Base-by-base conservation (phyloP, 169 alveolate genomes). In the Plasmodium vinckei region DNA sequence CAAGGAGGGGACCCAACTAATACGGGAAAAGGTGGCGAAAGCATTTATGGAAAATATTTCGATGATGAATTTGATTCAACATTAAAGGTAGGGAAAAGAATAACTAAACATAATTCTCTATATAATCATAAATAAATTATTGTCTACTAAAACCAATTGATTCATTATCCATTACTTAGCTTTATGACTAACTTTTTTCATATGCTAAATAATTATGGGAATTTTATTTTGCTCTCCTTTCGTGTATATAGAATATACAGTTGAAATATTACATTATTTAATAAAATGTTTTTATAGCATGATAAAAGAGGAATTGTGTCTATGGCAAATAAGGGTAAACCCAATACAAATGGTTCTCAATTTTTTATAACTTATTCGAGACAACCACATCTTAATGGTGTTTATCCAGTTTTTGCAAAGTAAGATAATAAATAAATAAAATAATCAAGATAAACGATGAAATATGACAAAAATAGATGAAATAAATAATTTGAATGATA, bases 1-100 rank as follows among this genome's bases (percentile, higher is more conserved):
- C 99, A 99, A 94, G 99, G 99, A 9, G 99, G 99, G 3, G 99
- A 98, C 87, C 99, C 99, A 0, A 97, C 99, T 9, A 98, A 98
- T 65, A 97, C 99, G 13, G 99, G 99, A 67, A 96, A 97, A 77
- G 99, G 99, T 9, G 99, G 99, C 9, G 98, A 97, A 92, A 97
- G 99, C 73, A 97, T 98, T 44, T 99, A 96, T 88, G 99, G 99
- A 10, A 95, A 92, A 15, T 97, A 96, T 56, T 98, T 99, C 87
- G 97, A 96, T 77, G 99, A 99, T 90, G 99, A 99, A 92, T 94
- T 98, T 70, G 98, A 97, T 73, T 90, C 98, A 23, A 94, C 98
- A 70, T 88, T 98, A 39, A 97, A 98, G 96, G 98, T 96, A 69
- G 46, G 94, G 57, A 1, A 47, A 19, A 17, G 0, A 65, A 12